phyloP scores from a whole-genome alignment of 1,139 yeast species.

The Barnettozyma hawaiiensis region DNA sequence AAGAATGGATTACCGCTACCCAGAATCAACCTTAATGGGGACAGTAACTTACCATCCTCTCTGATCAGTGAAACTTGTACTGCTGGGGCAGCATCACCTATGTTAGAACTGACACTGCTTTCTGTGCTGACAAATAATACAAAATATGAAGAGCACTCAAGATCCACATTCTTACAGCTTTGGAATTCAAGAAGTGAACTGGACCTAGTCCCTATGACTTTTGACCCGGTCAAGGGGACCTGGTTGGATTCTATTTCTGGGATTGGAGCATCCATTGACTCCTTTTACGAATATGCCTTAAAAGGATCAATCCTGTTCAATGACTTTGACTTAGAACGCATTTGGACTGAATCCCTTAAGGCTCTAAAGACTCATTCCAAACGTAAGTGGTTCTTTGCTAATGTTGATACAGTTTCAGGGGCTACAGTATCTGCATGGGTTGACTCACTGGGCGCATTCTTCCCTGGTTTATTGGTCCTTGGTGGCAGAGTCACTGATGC shows the following conservation, averaged over 20 bases:
- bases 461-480: constrained; percentile 78
- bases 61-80: constrained; percentile 62
- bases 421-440: constrained; percentile 57
- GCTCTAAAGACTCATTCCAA: constrained; percentile 50
- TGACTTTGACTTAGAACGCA: constrained; percentile 52
- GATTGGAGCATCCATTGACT: constrained; percentile 90
- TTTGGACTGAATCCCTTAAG: constrained; percentile 55
- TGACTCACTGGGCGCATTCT: constrained; percentile 82
- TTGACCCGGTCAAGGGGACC: constrained; percentile 52
- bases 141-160: constrained; percentile 58
- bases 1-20: constrained; percentile 67
- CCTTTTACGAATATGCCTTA: constrained; percentile 84
- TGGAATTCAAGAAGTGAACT: constrained; percentile 64
- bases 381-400: constrained; percentile 53
- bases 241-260: constrained; percentile 69
- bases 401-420: constrained; percentile 53
- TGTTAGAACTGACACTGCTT: constrained; percentile 70
- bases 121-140: constrained; percentile 71
- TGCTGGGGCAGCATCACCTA: constrained; percentile 81
- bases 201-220: constrained; percentile 72
- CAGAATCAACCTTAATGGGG: constrained; percentile 59
- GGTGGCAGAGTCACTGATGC: constrained; percentile 74
- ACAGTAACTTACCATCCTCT: constrained; percentile 31
- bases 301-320: constrained; percentile 71
- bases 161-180: constrained; percentile 57